phyloP scores from a whole-genome alignment of 176 grass and related monocot species.

The Oryza officinalis region DNA sequence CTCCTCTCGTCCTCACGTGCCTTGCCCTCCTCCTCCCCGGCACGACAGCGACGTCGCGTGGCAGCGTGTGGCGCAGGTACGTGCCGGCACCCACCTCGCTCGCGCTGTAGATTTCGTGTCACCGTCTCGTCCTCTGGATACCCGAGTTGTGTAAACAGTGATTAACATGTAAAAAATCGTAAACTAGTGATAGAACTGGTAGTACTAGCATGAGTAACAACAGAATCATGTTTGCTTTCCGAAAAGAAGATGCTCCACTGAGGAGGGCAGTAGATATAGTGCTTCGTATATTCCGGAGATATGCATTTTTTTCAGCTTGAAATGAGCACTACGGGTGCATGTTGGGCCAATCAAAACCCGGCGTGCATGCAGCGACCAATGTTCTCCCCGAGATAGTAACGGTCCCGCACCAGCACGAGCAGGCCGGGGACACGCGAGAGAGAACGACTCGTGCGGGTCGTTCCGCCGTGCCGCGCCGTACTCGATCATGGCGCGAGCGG shows the following conservation, averaged over 20 bases:
- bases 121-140: not conserved
- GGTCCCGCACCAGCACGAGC: not conserved
- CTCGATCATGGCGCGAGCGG: not conserved
- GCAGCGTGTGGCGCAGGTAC: not conserved
- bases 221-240: not conserved
- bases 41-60: constrained; percentile 43
- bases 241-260: not conserved
- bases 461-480: too few species aligned
- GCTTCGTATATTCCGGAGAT: not conserved
- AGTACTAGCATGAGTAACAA: too few species aligned
- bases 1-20: not conserved
- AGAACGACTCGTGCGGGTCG: not conserved
- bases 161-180: too few species aligned
- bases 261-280: not conserved
- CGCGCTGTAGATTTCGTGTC: not conserved
- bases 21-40: not conserved
- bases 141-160: too few species aligned
- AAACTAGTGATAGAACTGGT: too few species aligned
- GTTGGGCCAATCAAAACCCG: not conserved
- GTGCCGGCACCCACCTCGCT: not conserved
- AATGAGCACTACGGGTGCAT: not conserved
- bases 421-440: not conserved
- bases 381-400: not conserved
- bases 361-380: not conserved
- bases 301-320: not conserved